A percentile compares a stretch with the other conserved stretches of the same genome.
Evolutionary conservation across 1,139 yeast genomes (phyloP).

Genomic region (Hanseniaspora gamundiae): DNA sequence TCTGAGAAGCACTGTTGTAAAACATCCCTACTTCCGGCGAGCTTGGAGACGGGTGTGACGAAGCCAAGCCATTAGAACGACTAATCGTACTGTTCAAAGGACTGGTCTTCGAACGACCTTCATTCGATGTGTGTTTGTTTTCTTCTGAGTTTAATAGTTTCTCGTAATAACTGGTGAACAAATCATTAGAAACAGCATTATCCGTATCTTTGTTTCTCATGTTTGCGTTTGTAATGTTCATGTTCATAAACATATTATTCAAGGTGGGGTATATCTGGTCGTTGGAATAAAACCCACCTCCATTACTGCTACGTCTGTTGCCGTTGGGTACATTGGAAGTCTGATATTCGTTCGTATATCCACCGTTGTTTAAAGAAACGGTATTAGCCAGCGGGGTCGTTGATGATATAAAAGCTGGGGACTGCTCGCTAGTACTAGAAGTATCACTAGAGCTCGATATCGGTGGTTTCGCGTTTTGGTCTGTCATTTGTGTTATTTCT

Average conservation of each 20-base stretch:
- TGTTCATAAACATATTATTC: conserved; percentile 6
- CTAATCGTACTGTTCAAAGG: neutral
- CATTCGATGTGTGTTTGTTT: no score
- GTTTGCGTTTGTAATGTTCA: conserved; percentile 1
- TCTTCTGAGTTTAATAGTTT: no score
- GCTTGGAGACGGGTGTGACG: neutral
- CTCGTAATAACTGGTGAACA: neutral
- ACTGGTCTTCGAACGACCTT: neutral
- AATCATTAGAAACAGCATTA: neutral
- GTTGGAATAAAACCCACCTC: conserved; percentile 8
- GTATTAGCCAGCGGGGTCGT: no score
- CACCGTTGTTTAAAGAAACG: no score
- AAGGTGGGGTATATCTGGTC: conserved; percentile 7
- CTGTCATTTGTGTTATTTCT: no score
- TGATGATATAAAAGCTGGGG: no score
- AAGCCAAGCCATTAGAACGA: neutral
- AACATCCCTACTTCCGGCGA: neutral
- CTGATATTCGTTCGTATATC: no score
- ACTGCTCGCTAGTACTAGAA: no score
- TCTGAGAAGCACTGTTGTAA: neutral
- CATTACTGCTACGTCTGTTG: conserved; percentile 3
- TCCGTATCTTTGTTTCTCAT: neutral
- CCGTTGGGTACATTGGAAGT: conserved; percentile 3
- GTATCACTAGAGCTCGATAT: no score
- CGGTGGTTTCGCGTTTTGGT: no score